A percentile compares a stretch with the other conserved stretches of the same genome.
Evolutionary conservation across 345 rosid species (phyloP).

Genomic region (Citrus medica): DNA sequence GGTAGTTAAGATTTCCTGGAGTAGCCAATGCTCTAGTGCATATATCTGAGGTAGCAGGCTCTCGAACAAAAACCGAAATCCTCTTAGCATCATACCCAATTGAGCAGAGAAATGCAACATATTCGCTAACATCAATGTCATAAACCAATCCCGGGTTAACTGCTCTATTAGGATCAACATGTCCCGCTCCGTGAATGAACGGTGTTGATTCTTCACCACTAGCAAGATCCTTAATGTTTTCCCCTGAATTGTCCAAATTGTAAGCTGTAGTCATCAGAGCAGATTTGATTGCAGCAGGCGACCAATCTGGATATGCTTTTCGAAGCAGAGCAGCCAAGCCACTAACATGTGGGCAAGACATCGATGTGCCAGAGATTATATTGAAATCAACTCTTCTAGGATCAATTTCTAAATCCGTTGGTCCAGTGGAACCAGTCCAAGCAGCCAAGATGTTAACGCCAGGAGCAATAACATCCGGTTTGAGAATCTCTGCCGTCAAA

Average conservation of each 20-base stretch:
- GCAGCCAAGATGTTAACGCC: conserved; percentile 86
- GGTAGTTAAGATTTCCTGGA: conserved; percentile 71
- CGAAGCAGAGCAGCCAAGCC: conserved; percentile 76
- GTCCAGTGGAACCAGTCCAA: conserved; percentile 64
- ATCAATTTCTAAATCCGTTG: conserved; percentile 58
- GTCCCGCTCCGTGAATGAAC: conserved; percentile 75
- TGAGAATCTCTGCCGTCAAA: conserved; percentile 54
- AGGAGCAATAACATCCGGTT: conserved; percentile 84
- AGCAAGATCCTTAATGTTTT: conserved; percentile 66
- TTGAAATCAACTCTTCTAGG: conserved; percentile 66
- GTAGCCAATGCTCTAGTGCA: conserved; percentile 35
- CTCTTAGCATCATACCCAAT: conserved; percentile 55
- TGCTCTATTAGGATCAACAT: conserved; percentile 81
- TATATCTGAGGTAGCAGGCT: conserved; percentile 31
- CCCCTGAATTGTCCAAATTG: conserved; percentile 61
- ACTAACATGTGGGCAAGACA: conserved; percentile 89
- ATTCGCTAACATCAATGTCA: conserved; percentile 48
- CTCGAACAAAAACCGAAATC: conserved; percentile 56
- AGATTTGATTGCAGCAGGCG: conserved; percentile 69
- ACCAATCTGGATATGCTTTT: conserved; percentile 63
- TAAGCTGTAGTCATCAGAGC: conserved; percentile 79
- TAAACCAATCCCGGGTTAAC: conserved; percentile 78
- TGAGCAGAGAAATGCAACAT: conserved; percentile 72
- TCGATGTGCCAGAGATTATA: conserved; percentile 81
- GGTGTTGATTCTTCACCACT: conserved; percentile 61